phyloP scores from a whole-genome alignment of 495 filamentous ascomycete genomes.

The Penicillium silybi region DNA sequence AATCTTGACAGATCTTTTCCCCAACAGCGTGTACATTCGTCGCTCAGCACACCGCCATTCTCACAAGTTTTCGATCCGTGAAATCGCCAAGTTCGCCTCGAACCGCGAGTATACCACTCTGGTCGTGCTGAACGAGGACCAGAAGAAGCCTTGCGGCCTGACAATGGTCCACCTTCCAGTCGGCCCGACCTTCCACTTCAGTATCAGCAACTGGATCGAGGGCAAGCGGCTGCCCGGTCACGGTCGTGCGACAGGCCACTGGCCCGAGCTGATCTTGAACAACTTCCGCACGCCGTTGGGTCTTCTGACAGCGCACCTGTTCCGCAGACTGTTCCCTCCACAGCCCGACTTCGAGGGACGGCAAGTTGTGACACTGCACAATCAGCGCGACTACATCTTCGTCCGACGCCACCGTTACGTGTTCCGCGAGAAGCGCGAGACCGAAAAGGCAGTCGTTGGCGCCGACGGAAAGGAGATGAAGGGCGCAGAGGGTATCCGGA shows the following conservation, averaged over 20 bases:
- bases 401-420: slow-evolving; percentile 85
- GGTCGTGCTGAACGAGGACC: slow-evolving; percentile 77
- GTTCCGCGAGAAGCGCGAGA: slow-evolving; percentile 78
- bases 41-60: slow-evolving; percentile 74
- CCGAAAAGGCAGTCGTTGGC: slow-evolving; percentile 82
- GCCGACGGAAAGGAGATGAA: slow-evolving; percentile 83
- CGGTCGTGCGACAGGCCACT: slow-evolving; percentile 83
- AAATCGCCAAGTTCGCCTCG: slow-evolving; percentile 82
- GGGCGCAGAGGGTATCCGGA: slow-evolving; percentile 75
- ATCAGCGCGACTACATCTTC: slow-evolving; percentile 96
- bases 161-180: slow-evolving; percentile 77
- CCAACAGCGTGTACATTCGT: slow-evolving; percentile 81
- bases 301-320: slow-evolving; percentile 80
- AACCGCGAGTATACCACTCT: slow-evolving; percentile 77
- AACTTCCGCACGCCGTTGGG: slow-evolving; percentile 93
- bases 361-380: slow-evolving; percentile 88
- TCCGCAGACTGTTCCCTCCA: slow-evolving; percentile 77
- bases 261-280: slow-evolving; percentile 90
- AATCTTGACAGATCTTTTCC: slow-evolving; percentile 74
- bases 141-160: slow-evolving; percentile 71
- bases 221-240: slow-evolving; percentile 82
- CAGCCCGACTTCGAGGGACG: slow-evolving; percentile 77
- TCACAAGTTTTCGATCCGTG: slow-evolving; percentile 82
- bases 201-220: slow-evolving; percentile 79
- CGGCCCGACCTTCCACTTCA: slow-evolving; percentile 87